Evolutionary conservation across 805 yeast genomes (phyloP).

Genomic region (Pichia nanzhaoensis): DNA sequence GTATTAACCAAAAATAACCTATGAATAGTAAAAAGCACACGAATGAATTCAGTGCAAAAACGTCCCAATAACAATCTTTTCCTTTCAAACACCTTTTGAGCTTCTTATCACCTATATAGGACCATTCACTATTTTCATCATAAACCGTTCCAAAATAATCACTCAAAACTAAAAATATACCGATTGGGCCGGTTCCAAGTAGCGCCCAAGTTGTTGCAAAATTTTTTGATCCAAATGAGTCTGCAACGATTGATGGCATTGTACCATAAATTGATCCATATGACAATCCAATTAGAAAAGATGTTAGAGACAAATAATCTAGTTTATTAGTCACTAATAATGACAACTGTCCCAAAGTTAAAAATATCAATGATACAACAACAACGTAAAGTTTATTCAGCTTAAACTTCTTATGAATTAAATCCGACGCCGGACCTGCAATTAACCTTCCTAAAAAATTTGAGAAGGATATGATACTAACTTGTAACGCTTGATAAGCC

Average conservation of each 20-base stretch:
- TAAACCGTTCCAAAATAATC: constrained; percentile 50
- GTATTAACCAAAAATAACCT: constrained; percentile 15
- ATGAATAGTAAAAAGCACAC: constrained; percentile 25
- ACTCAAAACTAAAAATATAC: constrained; percentile 47
- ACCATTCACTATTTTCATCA: constrained; percentile 36
- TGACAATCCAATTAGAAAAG: constrained; percentile 53
- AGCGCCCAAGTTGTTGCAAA: constrained; percentile 77
- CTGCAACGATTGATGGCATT: constrained; percentile 71
- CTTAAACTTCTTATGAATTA: constrained; percentile 42
- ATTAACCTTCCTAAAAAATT: constrained; percentile 60
- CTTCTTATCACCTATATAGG: constrained; percentile 29
- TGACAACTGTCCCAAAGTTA: constrained; percentile 33
- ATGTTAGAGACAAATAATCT: constrained; percentile 40
- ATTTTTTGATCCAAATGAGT: constrained; percentile 56
- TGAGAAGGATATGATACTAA: constrained; percentile 55
- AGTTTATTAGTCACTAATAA: constrained; percentile 35
- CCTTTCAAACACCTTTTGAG: constrained; percentile 38
- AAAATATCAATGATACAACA: constrained; percentile 33
- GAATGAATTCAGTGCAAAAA: constrained; percentile 35
- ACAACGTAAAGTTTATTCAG: constrained; percentile 65
- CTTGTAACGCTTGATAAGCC: constrained; percentile 62
- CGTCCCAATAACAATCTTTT: constrained; percentile 41
- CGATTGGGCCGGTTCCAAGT: constrained; percentile 62
- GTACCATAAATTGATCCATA: constrained; percentile 71
- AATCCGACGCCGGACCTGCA: constrained; percentile 63